Conservation (phyloP, 257 asterid species). For the Capsicum pubescens region DNA sequence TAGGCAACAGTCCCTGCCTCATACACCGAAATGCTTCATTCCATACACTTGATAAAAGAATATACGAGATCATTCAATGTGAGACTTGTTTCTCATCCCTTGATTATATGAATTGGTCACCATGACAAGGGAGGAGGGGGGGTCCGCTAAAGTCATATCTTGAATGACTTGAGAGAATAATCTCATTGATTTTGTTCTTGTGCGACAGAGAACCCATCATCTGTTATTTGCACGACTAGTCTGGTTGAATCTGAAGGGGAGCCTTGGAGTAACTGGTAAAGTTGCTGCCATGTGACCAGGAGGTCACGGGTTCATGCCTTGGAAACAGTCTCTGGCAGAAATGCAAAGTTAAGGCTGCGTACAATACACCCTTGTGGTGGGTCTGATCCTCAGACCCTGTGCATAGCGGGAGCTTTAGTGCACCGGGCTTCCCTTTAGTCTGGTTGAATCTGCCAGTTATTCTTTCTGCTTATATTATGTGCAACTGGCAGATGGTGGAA, state of each 20-base stretch:
- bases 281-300: too few species aligned
- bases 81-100: background rate
- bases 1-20: background rate
- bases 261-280: too few species aligned
- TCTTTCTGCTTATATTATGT: background rate
- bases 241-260: too few species aligned
- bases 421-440: background rate
- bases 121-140: background rate
- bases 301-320: too few species aligned
- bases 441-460: slow-evolving; percentile 11
- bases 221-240: slow-evolving; percentile 8
- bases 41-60: background rate
- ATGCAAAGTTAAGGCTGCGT: too few species aligned
- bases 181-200: slow-evolving; percentile 11
- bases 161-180: background rate
- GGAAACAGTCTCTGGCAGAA: too few species aligned
- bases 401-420: too few species aligned
- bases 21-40: slow-evolving; percentile 13
- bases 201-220: slow-evolving; percentile 4
- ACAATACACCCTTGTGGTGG: too few species aligned
- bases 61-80: background rate
- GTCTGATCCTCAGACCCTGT: too few species aligned
- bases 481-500: slow-evolving; percentile 5
- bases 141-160: background rate
- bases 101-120: slow-evolving; percentile 13